These are phyloP conservation scores for Trichoderma orchidacearum DNA, from an alignment of 495 filamentous ascomycete species.

Conservation along the genomic window DNA sequence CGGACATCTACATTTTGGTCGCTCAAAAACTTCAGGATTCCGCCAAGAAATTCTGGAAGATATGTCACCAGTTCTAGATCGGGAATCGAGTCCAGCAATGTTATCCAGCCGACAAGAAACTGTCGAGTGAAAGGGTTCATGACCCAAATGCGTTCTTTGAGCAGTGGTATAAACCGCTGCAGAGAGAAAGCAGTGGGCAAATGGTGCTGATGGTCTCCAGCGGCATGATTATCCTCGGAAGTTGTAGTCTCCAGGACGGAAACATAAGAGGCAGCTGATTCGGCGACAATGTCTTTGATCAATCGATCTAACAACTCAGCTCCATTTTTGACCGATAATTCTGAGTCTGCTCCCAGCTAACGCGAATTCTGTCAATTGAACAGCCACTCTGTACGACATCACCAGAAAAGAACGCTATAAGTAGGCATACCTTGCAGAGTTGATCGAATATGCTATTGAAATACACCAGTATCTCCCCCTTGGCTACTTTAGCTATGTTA, in stretches of 20 bases:
- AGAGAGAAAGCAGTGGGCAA: slow-evolving; percentile 87
- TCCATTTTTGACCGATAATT: slow-evolving; percentile 96
- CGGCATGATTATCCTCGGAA: slow-evolving; percentile 35
- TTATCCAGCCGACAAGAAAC: slow-evolving; percentile 95
- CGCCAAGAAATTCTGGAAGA: slow-evolving; percentile 82
- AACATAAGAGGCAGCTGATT: slow-evolving; percentile 90
- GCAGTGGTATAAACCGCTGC: slow-evolving; percentile 76
- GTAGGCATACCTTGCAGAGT: slow-evolving; percentile 65
- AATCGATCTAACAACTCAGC: slow-evolving; percentile 92
- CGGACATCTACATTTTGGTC: slow-evolving; percentile 88
- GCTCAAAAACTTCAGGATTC: slow-evolving; percentile 82
- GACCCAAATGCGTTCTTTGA: slow-evolving; percentile 86
- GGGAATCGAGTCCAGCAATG: slow-evolving; percentile 87
- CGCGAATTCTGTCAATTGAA: neutral
- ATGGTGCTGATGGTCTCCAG: slow-evolving; percentile 36
- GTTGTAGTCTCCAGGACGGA: slow-evolving; percentile 61
- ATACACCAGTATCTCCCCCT: slow-evolving; percentile 89
- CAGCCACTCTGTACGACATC: neutral
- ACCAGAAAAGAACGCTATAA: neutral
- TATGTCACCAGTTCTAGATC: slow-evolving; percentile 91
- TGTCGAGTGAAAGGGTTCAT: slow-evolving; percentile 88
- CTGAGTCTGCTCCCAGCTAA: slow-evolving; percentile 88
- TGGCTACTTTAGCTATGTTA: slow-evolving; percentile 98
- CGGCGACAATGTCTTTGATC: slow-evolving; percentile 95
- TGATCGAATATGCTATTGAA: slow-evolving; percentile 99